Evolutionary conservation across 1,284 basidiomycete genomes (phyloP).

Genomic region (Boletus semigastroideus): DNA sequence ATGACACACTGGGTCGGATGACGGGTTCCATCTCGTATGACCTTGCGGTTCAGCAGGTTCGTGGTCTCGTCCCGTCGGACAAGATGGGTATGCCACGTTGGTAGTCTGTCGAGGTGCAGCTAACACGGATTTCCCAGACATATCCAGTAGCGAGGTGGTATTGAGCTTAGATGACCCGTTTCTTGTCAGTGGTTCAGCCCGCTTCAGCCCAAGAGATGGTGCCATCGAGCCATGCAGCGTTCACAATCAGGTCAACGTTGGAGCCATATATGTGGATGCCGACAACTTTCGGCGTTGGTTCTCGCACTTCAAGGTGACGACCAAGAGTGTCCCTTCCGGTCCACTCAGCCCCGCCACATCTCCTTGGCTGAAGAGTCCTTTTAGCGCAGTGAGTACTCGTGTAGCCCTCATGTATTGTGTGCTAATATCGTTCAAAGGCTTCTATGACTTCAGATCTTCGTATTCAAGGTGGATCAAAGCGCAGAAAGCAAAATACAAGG

Average conservation of each 20-base stretch:
- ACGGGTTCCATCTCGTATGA: constrained; percentile 53
- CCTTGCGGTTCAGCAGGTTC: constrained; percentile 49
- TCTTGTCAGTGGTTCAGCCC: constrained; percentile 46
- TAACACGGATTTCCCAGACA: constrained; percentile 11
- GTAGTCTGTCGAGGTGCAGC: background rate
- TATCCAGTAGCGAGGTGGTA: constrained; percentile 34
- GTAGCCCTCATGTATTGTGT: background rate
- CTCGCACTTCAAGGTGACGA: constrained; percentile 12
- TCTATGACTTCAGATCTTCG: constrained; percentile 15
- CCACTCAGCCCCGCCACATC: constrained; percentile 12
- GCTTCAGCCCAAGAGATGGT: constrained; percentile 58
- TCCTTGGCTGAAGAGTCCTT: constrained; percentile 34
- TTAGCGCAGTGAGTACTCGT: constrained; percentile 24
- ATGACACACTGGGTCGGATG: constrained; percentile 63
- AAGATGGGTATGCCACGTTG: constrained; percentile 30
- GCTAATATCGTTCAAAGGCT: constrained; percentile 21
- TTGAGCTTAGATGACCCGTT: constrained; percentile 47
- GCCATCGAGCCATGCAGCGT: constrained; percentile 56
- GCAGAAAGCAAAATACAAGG: constrained; percentile 15
- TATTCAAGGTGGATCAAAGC: constrained; percentile 11
- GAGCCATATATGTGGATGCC: constrained; percentile 48
- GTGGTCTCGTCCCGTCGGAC: constrained; percentile 38
- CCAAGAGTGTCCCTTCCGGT: constrained; percentile 7
- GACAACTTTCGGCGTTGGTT: constrained; percentile 35
- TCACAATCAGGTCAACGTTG: constrained; percentile 46